Conservation (phyloP, 352 stramenopile species). For the Thraustochytrium sp. region DNA sequence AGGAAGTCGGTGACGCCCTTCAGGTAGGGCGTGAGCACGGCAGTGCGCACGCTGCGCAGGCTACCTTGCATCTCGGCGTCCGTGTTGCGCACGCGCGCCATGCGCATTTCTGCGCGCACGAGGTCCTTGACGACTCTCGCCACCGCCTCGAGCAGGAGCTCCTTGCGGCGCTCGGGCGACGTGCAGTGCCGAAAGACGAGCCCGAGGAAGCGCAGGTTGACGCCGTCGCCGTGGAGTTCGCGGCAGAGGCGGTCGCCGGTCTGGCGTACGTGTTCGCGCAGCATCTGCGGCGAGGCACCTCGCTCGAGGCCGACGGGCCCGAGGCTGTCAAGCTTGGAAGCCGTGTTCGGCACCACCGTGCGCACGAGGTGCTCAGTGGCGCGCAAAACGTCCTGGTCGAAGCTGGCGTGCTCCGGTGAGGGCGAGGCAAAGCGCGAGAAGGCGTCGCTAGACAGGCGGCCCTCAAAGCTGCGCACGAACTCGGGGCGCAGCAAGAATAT, state of each 20-base stretch:
- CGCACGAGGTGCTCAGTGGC: not conserved
- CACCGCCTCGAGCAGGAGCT: conserved; percentile 10
- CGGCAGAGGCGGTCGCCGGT: not conserved
- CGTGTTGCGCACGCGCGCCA: not conserved
- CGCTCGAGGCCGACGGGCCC: not conserved
- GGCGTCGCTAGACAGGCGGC: conserved; percentile 8
- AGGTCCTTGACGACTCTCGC: not conserved
- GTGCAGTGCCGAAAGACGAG: not conserved
- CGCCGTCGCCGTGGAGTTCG: not conserved
- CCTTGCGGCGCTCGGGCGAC: not conserved
- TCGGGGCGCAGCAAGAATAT: not conserved
- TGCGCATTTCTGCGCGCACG: conserved; percentile 4
- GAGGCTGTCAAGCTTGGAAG: not conserved
- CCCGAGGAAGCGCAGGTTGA: conserved; percentile 33
- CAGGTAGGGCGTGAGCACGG: conserved; percentile 17
- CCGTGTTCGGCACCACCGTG: not conserved
- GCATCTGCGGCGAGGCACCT: not conserved
- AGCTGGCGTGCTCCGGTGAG: not conserved
- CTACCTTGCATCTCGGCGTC: not conserved
- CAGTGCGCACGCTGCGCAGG: conserved; percentile 21
- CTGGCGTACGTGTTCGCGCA: not conserved
- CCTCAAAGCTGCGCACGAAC: not conserved
- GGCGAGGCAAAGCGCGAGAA: conserved; percentile 23
- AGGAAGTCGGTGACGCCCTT: not conserved
- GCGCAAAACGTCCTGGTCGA: not conserved